Evolutionary conservation across 371 early-diverging fungal genomes (phyloP), one percentile per base, ranked within the genome.

Genomic region (Lichtheimia ornata): DNA sequence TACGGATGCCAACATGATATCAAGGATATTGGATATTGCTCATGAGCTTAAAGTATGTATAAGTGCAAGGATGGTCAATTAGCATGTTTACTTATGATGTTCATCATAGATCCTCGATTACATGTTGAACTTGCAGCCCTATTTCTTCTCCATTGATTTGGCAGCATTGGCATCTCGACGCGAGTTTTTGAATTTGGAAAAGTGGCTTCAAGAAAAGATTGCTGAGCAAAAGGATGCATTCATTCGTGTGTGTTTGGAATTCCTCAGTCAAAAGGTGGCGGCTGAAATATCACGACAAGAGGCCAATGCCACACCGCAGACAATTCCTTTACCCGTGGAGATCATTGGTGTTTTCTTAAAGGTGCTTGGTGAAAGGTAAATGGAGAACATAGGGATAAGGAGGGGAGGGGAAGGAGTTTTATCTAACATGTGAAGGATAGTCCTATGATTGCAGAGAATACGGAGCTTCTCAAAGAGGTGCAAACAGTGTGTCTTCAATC

Each of bases 151-250:
- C 0, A 91, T 96, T 53, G 96, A 94, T 56, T 70, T 96, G 35
- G 95, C 95, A 15, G 87, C 92, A 0, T 72, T 96, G n/a, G 94
- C 96, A 14, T 88, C 89, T 5, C 83, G 93, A 15, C 74, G 93
- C 41, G 92, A 93, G 61, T 88, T 86, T 58, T 70, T 96, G 2
- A 93, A 63, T 28, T 69, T 96, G 3, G 96, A 94, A 62, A 94
- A 91, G 67, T 96, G 95, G 94, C 76, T 96, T 14, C 86, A 81
- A 59, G 94, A 92, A 43, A 86, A 87, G 52, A 81, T 93, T 4
- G 63, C 62, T 0, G 79, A 87, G 12, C 83, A 86, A 44, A 88
- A 88, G 7, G 89, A 89, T 52, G 59, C 70, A 14, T 94, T 96
- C 73, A 66, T 88, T 44, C 77, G 81, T 20, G 87, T 89, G 1